Evolutionary conservation across 345 rosid species (phyloP).

Genomic region (Aquilaria yunnanensis): DNA sequence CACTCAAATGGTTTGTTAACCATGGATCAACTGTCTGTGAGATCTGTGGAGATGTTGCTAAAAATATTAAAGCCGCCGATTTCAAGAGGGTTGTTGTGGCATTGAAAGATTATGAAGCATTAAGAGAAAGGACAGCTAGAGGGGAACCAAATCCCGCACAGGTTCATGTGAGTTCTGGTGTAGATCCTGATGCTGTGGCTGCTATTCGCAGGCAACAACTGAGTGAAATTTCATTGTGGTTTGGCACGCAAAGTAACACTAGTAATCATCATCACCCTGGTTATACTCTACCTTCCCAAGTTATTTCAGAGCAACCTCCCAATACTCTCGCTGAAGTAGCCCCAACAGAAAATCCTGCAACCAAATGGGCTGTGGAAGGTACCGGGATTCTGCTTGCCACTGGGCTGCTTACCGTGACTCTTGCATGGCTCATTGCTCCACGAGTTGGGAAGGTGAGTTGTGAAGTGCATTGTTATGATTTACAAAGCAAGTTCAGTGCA

Average conservation of each 20-base stretch:
- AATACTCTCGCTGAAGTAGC: conserved; percentile 35
- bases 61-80: conserved; percentile 51
- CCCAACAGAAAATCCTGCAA: conserved; percentile 62
- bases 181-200: conserved; percentile 81
- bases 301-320: conserved; percentile 48
- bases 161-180: conserved; percentile 33
- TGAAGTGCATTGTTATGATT: background rate
- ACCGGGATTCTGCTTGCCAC: conserved; percentile 94
- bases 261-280: conserved; percentile 26
- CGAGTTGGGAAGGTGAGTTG: conserved; percentile 86
- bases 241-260: conserved; percentile 41
- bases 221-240: conserved; percentile 83
- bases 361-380: conserved; percentile 96
- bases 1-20: conserved; percentile 94
- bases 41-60: conserved; percentile 71
- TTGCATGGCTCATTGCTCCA: conserved; percentile 97
- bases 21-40: conserved; percentile 94
- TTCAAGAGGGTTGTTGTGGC: conserved; percentile 56
- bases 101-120: conserved; percentile 66
- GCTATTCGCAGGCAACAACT: conserved; percentile 75
- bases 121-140: conserved; percentile 62
- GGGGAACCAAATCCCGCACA: conserved; percentile 58
- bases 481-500: background rate
- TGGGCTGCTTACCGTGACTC: conserved; percentile 80
- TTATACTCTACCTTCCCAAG: conserved; percentile 47